Evolutionary conservation across 73 alveolate species (phyloP).

Genomic region (Durusdinium trenchii): DNA sequence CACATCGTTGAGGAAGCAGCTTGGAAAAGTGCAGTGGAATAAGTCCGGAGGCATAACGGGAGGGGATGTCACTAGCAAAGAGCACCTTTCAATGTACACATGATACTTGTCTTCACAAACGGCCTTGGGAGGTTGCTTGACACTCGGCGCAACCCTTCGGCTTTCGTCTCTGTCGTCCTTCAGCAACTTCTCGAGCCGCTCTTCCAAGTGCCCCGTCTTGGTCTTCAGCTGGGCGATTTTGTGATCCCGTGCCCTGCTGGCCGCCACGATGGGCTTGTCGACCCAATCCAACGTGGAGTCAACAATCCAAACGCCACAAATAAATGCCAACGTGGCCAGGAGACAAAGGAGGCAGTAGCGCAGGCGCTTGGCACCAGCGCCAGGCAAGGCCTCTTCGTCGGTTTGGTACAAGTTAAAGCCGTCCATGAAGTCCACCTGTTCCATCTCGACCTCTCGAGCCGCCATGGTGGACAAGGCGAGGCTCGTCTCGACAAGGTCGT

Average conservation of each 20-base stretch:
- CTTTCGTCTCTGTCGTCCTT: not conserved
- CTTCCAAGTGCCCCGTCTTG: not conserved
- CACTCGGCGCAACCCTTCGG: not conserved
- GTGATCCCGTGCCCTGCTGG: not conserved
- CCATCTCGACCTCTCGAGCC: too few relatives aligned
- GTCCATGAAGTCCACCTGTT: not conserved
- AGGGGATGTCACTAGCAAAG: too few relatives aligned
- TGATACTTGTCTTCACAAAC: too few relatives aligned
- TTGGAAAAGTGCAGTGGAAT: too few relatives aligned
- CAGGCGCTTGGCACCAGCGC: not conserved
- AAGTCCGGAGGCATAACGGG: too few relatives aligned
- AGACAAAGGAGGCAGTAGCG: not conserved
- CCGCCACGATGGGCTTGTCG: not conserved
- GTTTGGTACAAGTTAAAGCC: conserved; percentile 20
- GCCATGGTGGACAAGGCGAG: too few relatives aligned
- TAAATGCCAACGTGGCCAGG: not conserved
- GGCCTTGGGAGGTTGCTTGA: too few relatives aligned
- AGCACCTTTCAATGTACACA: too few relatives aligned
- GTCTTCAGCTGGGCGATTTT: conserved; percentile 2
- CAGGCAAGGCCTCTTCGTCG: not conserved
- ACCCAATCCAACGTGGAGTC: not conserved
- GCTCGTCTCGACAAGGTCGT: too few relatives aligned
- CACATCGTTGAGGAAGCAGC: too few relatives aligned
- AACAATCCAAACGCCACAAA: conserved; percentile 11
- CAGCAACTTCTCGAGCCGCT: not conserved